phyloP scores from a whole-genome alignment of 2,329 filamentous ascomycete species.

The Cercospora sp. region DNA sequence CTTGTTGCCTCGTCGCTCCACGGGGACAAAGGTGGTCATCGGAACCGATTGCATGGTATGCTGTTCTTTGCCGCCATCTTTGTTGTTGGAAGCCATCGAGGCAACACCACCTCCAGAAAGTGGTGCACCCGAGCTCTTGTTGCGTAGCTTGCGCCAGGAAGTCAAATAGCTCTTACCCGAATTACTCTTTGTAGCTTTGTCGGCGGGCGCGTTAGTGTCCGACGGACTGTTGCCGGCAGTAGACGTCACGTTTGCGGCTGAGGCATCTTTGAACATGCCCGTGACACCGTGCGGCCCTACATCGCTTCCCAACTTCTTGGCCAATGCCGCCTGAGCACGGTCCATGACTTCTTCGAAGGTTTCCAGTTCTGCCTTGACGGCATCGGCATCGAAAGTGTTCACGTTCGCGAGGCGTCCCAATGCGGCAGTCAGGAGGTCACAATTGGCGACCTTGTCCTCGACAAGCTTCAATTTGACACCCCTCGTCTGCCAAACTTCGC shows the following conservation, averaged over 20 bases:
- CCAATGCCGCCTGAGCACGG: slow-evolving; percentile 72
- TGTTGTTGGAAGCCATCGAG: slow-evolving; percentile 35
- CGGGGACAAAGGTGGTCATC: slow-evolving; percentile 70
- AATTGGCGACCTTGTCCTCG: slow-evolving; percentile 91
- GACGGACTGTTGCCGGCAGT: slow-evolving; percentile 15
- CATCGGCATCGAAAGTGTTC: slow-evolving; percentile 87
- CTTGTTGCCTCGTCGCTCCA: slow-evolving; percentile 48
- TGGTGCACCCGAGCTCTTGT: slow-evolving; percentile 74
- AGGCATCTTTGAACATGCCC: slow-evolving; percentile 71
- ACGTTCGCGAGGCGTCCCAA: slow-evolving; percentile 70
- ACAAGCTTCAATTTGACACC: slow-evolving; percentile 88
- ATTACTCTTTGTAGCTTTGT: slow-evolving; percentile 52
- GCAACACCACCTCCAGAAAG: slow-evolving; percentile 30
- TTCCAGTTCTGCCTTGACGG: slow-evolving; percentile 92
- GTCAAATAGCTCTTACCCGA: slow-evolving; percentile 76
- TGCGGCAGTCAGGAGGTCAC: slow-evolving; percentile 86
- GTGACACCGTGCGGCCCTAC: slow-evolving; percentile 77
- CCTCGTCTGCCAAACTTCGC: slow-evolving; percentile 91
- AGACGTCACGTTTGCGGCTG: slow-evolving; percentile 31
- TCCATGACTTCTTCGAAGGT: slow-evolving; percentile 81
- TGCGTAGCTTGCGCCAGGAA: slow-evolving; percentile 85
- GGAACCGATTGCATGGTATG: slow-evolving; percentile 55
- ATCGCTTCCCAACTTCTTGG: slow-evolving; percentile 87
- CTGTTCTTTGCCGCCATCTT: slow-evolving; percentile 57
- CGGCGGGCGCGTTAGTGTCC: slow-evolving; percentile 38